Percentiles rank a stretch among this genome's conserved stretches.
These are phyloP conservation scores for Lasiosphaeris hirsuta DNA, from an alignment of 495 filamentous ascomycete species.

Conservation along the genomic window DNA sequence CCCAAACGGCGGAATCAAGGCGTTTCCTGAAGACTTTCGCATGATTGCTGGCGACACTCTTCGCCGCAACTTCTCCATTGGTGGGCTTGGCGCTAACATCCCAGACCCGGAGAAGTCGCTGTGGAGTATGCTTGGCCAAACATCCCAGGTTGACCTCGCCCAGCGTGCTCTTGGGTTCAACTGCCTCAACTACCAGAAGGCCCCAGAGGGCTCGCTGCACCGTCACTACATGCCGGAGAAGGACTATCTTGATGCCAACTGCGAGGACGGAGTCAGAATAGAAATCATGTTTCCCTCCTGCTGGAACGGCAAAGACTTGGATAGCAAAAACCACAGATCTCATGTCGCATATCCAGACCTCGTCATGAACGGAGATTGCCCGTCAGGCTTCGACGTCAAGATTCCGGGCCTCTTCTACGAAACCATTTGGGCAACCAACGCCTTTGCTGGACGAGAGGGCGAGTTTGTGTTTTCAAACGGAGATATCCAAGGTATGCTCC, in stretches of 20 bases:
- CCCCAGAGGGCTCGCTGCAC: constrained; percentile 66
- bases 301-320: constrained; percentile 74
- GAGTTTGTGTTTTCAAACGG: constrained; percentile 80
- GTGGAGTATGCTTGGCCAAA: constrained; percentile 57
- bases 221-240: constrained; percentile 82
- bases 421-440: constrained; percentile 77
- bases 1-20: constrained; percentile 51
- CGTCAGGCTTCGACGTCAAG: constrained; percentile 64
- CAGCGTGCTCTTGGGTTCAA: constrained; percentile 90
- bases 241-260: constrained; percentile 70
- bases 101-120: constrained; percentile 70
- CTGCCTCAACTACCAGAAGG: constrained; percentile 71
- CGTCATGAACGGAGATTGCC: constrained; percentile 75
- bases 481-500: constrained; percentile 62
- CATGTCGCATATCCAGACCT: constrained; percentile 76
- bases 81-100: constrained; percentile 36
- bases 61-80: constrained; percentile 68
- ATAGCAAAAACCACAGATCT: constrained; percentile 58
- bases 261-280: constrained; percentile 69
- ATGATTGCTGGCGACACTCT: constrained; percentile 78
- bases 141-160: constrained; percentile 61
- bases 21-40: constrained; percentile 76
- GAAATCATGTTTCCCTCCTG: constrained; percentile 91
- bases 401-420: constrained; percentile 79
- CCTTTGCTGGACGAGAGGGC: constrained; percentile 63